Evolutionary conservation across 768 basidiomycete species (phyloP), one percentile per base, ranked within the genome.

Genomic region (Lactifluus piperatus): DNA sequence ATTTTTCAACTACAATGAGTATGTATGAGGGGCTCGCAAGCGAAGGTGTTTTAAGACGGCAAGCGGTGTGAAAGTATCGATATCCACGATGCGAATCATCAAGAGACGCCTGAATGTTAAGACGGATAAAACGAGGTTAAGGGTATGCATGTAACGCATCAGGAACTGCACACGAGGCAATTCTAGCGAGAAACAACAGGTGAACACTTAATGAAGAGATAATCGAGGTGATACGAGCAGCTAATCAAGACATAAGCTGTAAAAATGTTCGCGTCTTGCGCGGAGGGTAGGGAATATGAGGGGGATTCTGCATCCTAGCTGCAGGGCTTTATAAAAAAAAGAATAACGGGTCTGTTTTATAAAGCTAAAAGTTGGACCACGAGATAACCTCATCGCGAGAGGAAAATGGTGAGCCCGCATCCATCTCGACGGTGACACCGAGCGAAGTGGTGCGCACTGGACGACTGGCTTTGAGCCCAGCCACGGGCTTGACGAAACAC

Each of bases 401-500:
- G 1, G 73, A 68, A 37, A 66, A 65, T 22, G 66, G 69, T 4
- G 59, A 55, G 9, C 75, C 71, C 5, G 68, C 73, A 32, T 80
- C 78, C 62, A 81, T 63, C 62, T 81, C 74, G 44, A 87, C 77
- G 8, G 79, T 82, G 60, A 85, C 79, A 11, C 83, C 84, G n/a
- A 86, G 69, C 67, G 83, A 86, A 44, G 75, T 69, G 51, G 74
- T 80, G 30, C 89, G 79, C 64, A 86, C 72, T 1, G 88, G 87
- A 22, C 88, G 77, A 64, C 83, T 80, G 4, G 81, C 77, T 39
- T 75, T 71, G 55, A 84, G 73, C 4, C 83, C 84, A 60, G 80
- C 78, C 48, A 79, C 76, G 34, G 83, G 79, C 65, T 81, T 82
- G 62, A 81, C 56, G 76, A 91, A 89, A 67, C 81, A 83, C 86